phyloP scores from a whole-genome alignment of 257 asterid species.

The Oldenlandia corymbosa region DNA sequence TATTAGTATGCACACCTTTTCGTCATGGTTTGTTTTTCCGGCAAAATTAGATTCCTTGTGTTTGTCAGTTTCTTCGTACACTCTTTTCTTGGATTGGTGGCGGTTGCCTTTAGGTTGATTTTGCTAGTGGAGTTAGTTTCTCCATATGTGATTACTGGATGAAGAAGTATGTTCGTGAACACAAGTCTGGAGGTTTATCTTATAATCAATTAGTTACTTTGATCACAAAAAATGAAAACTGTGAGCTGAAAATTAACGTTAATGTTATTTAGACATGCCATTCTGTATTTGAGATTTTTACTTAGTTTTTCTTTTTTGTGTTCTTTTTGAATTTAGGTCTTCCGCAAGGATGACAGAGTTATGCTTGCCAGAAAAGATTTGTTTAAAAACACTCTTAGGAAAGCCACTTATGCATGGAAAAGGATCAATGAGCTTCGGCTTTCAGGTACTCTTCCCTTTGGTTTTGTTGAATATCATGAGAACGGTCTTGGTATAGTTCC shows the following conservation, averaged over 20 bases:
- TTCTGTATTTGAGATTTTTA: neutral
- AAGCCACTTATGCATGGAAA: slow-evolving; percentile 84
- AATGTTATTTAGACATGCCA: neutral
- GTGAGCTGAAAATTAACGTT: neutral
- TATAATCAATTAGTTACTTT: neutral
- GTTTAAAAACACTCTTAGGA: slow-evolving; percentile 87
- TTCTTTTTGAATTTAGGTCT: slow-evolving; percentile 43
- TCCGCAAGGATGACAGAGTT: slow-evolving; percentile 76
- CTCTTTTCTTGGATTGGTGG: too few species aligned
- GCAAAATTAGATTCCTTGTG: neutral
- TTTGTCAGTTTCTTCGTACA: neutral
- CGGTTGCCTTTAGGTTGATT: too few species aligned
- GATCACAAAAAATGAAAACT: too few species aligned
- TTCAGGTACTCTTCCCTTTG: slow-evolving; percentile 34
- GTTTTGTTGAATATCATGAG: neutral
- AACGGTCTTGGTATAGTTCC: neutral
- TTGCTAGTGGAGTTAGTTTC: neutral
- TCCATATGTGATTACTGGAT: neutral
- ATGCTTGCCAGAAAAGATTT: slow-evolving; percentile 81
- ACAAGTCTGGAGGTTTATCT: neutral
- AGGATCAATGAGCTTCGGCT: slow-evolving; percentile 65
- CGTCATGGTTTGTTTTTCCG: neutral
- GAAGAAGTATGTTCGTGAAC: neutral
- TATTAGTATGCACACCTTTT: neutral
- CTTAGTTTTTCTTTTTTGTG: too few species aligned